phyloP scores from a whole-genome alignment of 2,329 filamentous ascomycete species.

The Penicillium vulpinum region DNA sequence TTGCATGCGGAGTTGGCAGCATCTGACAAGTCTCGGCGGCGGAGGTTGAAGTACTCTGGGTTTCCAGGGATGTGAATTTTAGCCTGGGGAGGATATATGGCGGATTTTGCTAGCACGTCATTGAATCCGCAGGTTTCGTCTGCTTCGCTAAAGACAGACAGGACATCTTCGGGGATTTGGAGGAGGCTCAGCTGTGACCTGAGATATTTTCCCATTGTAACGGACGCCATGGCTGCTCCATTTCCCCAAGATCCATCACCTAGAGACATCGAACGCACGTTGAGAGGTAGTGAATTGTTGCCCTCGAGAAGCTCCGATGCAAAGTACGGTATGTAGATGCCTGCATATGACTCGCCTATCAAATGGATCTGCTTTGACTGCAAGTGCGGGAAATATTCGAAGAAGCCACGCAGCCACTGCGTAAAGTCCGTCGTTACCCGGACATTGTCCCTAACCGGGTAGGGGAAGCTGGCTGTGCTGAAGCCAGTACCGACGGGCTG shows the following conservation, averaged over 20 bases:
- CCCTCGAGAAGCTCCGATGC: slow-evolving; percentile 33
- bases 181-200: slow-evolving; percentile 26
- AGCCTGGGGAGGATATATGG: slow-evolving; percentile 32
- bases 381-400: slow-evolving; percentile 32
- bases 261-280: slow-evolving; percentile 38
- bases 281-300: slow-evolving; percentile 27
- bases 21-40: slow-evolving; percentile 13
- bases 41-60: slow-evolving; percentile 34
- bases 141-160: slow-evolving; percentile 32
- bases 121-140: slow-evolving; percentile 36
- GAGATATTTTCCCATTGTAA: slow-evolving; percentile 32
- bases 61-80: slow-evolving; percentile 34
- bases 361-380: slow-evolving; percentile 35
- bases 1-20: slow-evolving; percentile 23
- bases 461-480: slow-evolving; percentile 32
- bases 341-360: slow-evolving; percentile 43
- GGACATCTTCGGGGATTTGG: slow-evolving; percentile 29
- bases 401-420: slow-evolving; percentile 35
- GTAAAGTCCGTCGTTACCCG: slow-evolving; percentile 33
- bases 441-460: slow-evolving; percentile 30
- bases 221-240: slow-evolving; percentile 36
- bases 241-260: slow-evolving; percentile 42
- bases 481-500: slow-evolving; percentile 41
- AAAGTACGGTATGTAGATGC: slow-evolving; percentile 42
- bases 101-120: slow-evolving; percentile 27